Base-by-base conservation (phyloP, 2,329 filamentous ascomycete genomes). In the Anthostomella pinea region DNA sequence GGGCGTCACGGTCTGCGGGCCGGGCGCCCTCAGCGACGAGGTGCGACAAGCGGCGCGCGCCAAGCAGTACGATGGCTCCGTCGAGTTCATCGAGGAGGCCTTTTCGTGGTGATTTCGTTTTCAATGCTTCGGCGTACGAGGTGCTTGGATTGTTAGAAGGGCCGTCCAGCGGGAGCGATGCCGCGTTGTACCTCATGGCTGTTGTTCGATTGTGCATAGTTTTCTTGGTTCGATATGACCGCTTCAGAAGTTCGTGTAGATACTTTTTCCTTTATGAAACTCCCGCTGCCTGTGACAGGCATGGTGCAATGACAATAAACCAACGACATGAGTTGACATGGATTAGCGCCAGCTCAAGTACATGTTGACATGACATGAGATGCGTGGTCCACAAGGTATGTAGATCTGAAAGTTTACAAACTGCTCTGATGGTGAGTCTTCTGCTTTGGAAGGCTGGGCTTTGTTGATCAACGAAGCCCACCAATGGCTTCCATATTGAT, bases 71-170 rank as follows among this genome's bases (percentile, higher is more conserved):
- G 63, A 72, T 30, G 80, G 78, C 46, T 78, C 79, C 41, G 79
- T 90, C 36, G 85, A 90, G 56, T 88, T 90, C 60, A 74, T 85
- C 43, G 85, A 91, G 64, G 85, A 90, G 62, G 82, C 83, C 4
- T 91, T 90, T 65, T 72, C 72, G 3, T 77, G 73, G 73, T 77
- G 67, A 52, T 45, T 16, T 22, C 11, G 27, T 25, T 28, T 8
- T 18, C 17, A 33, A 39, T 32, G 11, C 9, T 27, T 27, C 24
- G n/a, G 29, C 19, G 14, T 18, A 17, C n/a, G 11, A 29, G 29
- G 24, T 32, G 24, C 28, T 35, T 19, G 27, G 39, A 31, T 28
- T 24, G 11, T 22, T n/a, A 37, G 21, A 34, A 30, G 30, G 21
- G 16, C 20, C 30, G 18, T 34, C n/a, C 26, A 30, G 37, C 31